These are phyloP conservation scores for Forsythia suspensa DNA, from an alignment of 257 asterid species.

Conservation along the genomic window DNA sequence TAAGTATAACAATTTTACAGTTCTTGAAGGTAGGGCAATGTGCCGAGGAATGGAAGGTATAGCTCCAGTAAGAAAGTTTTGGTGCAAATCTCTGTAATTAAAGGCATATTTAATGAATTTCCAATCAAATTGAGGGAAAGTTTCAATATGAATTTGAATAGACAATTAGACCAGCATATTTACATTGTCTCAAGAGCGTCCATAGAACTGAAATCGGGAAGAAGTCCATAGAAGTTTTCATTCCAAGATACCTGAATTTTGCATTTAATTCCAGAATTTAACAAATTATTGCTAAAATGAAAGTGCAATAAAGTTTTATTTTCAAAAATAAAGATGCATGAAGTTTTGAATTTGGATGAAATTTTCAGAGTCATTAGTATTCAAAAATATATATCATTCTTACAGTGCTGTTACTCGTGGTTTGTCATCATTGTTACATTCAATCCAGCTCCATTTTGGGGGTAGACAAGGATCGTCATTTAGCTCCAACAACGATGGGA, in stretches of 20 bases:
- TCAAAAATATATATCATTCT: background rate
- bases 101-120: background rate
- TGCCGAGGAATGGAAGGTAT: slow-evolving; percentile 47
- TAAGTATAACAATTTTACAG: slow-evolving; percentile 21
- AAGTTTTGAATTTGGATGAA: too few species aligned
- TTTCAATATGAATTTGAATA: background rate
- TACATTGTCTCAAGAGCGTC: slow-evolving; percentile 55
- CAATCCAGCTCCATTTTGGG: slow-evolving; percentile 38
- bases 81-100: slow-evolving; percentile 41
- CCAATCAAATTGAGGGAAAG: background rate
- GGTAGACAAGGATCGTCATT: slow-evolving; percentile 35
- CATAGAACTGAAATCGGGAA: slow-evolving; percentile 44
- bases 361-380: too few species aligned
- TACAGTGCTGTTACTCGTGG: slow-evolving; percentile 39
- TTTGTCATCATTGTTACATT: slow-evolving; percentile 30
- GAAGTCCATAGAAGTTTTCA: background rate
- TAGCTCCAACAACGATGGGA: slow-evolving; percentile 10
- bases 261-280: background rate
- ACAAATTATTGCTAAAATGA: background rate
- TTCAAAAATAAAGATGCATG: too few species aligned
- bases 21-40: slow-evolving; percentile 39
- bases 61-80: slow-evolving; percentile 28
- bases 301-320: too few species aligned
- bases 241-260: slow-evolving; percentile 35
- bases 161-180: background rate